Conservation (phyloP, 352 stramenopile species). For the Blastocystis hominis region DNA sequence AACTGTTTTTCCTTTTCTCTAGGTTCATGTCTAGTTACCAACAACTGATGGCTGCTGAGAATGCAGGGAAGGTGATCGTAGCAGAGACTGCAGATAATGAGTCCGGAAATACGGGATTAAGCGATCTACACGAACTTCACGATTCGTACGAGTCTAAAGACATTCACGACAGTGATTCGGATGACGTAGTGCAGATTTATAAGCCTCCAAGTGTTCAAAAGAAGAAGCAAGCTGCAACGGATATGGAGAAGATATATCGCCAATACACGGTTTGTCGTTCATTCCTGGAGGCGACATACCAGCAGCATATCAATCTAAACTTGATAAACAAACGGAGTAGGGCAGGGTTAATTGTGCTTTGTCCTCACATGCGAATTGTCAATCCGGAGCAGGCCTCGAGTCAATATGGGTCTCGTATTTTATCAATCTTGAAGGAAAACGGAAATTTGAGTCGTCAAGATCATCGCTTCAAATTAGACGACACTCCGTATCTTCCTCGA, state of each 20-base stretch:
- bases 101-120: too few relatives aligned
- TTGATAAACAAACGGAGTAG: slow-evolving; percentile 18
- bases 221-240: background rate
- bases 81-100: background rate
- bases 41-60: background rate
- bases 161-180: background rate
- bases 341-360: background rate
- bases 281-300: background rate
- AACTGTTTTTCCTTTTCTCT: background rate
- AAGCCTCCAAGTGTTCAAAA: background rate
- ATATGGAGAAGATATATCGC: background rate
- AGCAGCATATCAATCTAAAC: slow-evolving; percentile 14
- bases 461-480: background rate
- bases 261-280: background rate
- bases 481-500: background rate
- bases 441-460: background rate
- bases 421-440: background rate
- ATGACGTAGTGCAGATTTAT: background rate
- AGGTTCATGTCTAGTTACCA: background rate
- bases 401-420: background rate
- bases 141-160: background rate
- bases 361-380: background rate
- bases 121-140: too few relatives aligned
- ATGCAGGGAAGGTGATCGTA: background rate
- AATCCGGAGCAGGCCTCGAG: background rate